Evolutionary conservation across 2,329 filamentous ascomycete species (phyloP).

Genomic region (Hypoxylon sp.): DNA sequence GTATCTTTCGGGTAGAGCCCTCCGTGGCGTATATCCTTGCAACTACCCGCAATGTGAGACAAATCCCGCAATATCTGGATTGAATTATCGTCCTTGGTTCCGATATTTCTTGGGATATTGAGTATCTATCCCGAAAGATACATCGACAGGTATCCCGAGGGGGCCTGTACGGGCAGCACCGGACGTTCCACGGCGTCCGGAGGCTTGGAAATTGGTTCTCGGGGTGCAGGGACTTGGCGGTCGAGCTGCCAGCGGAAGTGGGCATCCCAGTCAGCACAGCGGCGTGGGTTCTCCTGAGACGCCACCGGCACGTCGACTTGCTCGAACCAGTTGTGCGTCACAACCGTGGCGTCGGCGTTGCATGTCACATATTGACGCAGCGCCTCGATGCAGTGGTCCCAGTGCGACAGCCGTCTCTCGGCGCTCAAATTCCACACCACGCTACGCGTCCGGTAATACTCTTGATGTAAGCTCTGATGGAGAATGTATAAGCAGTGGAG

Average conservation of each 20-base stretch:
- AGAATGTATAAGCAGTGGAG: constrained; percentile 29
- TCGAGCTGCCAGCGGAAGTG: constrained; percentile 23
- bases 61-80: neutral
- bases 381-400: constrained; percentile 26
- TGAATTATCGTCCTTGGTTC: neutral
- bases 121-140: neutral
- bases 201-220: neutral
- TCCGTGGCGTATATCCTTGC: neutral
- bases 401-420: constrained; percentile 17
- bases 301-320: neutral
- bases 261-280: constrained; percentile 25
- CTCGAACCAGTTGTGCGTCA: constrained; percentile 25
- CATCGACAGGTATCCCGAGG: constrained; percentile 13
- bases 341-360: constrained; percentile 14
- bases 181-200: neutral
- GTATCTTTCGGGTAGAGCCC: neutral
- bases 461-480: constrained; percentile 9
- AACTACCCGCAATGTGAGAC: neutral
- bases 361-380: constrained; percentile 17
- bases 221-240: constrained; percentile 4
- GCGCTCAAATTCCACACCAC: constrained; percentile 5
- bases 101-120: neutral
- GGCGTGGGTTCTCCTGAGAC: constrained; percentile 5
- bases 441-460: constrained; percentile 21
- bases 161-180: constrained; percentile 6